phyloP scores from a whole-genome alignment of 345 rosid genomes.

The Hirschfeldia incana region DNA sequence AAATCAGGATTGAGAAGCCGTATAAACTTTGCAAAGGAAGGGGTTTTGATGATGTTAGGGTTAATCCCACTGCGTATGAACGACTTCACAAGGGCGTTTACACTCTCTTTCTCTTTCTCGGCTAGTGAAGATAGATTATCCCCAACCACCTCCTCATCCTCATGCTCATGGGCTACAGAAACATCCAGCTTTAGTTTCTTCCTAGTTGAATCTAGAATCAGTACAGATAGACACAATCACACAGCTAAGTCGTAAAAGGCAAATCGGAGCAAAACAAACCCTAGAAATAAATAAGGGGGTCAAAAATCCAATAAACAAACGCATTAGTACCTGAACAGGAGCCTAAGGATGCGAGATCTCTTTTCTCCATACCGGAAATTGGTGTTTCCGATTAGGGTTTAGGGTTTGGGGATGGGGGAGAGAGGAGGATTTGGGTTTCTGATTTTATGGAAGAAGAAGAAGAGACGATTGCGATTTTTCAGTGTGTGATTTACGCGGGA shows the following conservation, averaged over 20 bases:
- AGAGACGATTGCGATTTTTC: not conserved
- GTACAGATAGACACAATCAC: not conserved
- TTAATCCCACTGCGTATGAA: not conserved
- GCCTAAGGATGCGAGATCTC: not conserved
- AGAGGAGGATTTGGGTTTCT: not conserved
- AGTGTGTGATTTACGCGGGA: not conserved
- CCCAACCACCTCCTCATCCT: not conserved
- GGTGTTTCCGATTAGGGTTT: not conserved
- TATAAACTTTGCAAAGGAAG: not conserved
- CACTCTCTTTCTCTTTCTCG: not conserved
- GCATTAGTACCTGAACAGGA: not conserved
- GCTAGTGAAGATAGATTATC: not conserved
- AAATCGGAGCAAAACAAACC: not conserved
- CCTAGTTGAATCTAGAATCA: not conserved
- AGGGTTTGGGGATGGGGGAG: not conserved
- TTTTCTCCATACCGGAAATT: not conserved
- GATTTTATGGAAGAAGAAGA: not conserved
- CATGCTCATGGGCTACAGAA: not conserved
- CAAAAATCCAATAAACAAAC: not conserved
- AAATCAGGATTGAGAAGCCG: not conserved
- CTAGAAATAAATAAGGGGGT: not conserved
- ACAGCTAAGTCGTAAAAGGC: not conserved
- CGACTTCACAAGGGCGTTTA: not conserved
- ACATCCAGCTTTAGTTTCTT: constrained; percentile 6
- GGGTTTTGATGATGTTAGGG: not conserved